These are phyloP conservation scores for Leccinum griseonigrum DNA, from an alignment of 1,284 basidiomycete species.

Conservation along the genomic window DNA sequence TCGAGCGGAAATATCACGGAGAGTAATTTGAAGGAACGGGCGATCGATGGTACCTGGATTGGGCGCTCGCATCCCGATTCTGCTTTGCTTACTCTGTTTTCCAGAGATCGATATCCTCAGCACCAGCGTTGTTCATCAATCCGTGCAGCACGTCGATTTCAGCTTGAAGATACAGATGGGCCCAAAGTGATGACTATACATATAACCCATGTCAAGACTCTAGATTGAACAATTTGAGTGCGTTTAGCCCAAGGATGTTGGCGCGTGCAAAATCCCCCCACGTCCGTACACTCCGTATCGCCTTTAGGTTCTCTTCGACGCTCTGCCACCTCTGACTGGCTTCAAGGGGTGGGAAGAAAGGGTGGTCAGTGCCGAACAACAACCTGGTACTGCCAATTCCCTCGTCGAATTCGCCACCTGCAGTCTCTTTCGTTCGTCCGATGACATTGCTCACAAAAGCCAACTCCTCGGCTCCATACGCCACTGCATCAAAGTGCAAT, in stretches of 20 bases:
- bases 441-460: slow-evolving; percentile 71
- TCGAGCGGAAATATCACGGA: slow-evolving; percentile 93
- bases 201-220: slow-evolving; percentile 16
- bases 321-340: slow-evolving; percentile 75
- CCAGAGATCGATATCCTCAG: slow-evolving; percentile 94
- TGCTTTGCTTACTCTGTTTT: slow-evolving; percentile 4
- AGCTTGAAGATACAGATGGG: slow-evolving; percentile 85
- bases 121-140: slow-evolving; percentile 91
- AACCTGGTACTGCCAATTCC: slow-evolving; percentile 54
- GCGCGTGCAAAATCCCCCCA: slow-evolving; percentile 44
- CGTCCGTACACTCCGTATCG: slow-evolving; percentile 47
- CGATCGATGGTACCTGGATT: slow-evolving; percentile 63
- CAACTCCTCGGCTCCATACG: slow-evolving; percentile 82
- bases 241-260: slow-evolving; percentile 69
- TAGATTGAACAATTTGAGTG: slow-evolving; percentile 62
- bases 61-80: neutral
- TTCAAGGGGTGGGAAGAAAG: slow-evolving; percentile 82
- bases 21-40: slow-evolving; percentile 69
- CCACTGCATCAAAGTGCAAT: slow-evolving; percentile 80
- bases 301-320: slow-evolving; percentile 79
- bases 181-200: slow-evolving; percentile 34
- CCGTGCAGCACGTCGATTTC: slow-evolving; percentile 90
- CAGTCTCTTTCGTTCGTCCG: slow-evolving; percentile 48
- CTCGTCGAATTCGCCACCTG: slow-evolving; percentile 34
- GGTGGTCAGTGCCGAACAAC: slow-evolving; percentile 86